A percentile compares a stretch with the other conserved stretches of the same genome.
These are phyloP conservation scores for Calonectria ilicicola DNA, from an alignment of 2,329 filamentous ascomycete species.

Conservation along the genomic window DNA sequence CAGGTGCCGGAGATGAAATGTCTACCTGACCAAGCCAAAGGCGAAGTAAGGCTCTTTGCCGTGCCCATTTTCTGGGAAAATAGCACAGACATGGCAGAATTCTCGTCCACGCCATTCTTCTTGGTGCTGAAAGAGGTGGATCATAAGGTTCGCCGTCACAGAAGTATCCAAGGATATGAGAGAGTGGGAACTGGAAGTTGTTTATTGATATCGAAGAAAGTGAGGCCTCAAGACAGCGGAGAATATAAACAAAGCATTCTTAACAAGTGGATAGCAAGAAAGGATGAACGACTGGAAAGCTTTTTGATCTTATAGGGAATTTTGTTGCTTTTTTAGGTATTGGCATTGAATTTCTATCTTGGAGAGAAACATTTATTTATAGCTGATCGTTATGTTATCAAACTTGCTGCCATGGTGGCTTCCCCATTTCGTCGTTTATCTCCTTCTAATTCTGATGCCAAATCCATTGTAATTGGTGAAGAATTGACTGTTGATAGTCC, in stretches of 20 bases:
- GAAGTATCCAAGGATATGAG: not conserved
- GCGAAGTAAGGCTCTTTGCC: not conserved
- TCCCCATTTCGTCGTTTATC: not conserved
- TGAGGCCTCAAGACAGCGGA: not conserved
- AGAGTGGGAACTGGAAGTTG: not conserved
- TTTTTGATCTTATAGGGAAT: not conserved
- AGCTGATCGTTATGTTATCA: too few species aligned
- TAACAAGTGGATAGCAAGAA: not conserved
- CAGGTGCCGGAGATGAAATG: not conserved
- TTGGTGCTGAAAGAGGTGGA: not conserved
- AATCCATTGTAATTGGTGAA: conserved; percentile 18
- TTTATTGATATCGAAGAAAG: not conserved
- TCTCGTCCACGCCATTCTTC: not conserved
- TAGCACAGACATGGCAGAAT: not conserved
- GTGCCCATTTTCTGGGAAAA: not conserved
- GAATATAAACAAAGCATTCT: not conserved
- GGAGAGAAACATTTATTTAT: too few species aligned
- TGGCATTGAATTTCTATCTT: too few species aligned
- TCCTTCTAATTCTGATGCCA: not conserved
- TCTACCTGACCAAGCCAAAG: not conserved
- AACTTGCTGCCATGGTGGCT: too few species aligned
- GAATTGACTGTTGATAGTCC: conserved; percentile 14
- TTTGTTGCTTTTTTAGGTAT: not conserved
- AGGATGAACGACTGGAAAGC: not conserved
- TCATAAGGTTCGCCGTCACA: not conserved